Conservation (phyloP, 2,329 filamentous ascomycete species). For the Hypoxylon sp. region DNA sequence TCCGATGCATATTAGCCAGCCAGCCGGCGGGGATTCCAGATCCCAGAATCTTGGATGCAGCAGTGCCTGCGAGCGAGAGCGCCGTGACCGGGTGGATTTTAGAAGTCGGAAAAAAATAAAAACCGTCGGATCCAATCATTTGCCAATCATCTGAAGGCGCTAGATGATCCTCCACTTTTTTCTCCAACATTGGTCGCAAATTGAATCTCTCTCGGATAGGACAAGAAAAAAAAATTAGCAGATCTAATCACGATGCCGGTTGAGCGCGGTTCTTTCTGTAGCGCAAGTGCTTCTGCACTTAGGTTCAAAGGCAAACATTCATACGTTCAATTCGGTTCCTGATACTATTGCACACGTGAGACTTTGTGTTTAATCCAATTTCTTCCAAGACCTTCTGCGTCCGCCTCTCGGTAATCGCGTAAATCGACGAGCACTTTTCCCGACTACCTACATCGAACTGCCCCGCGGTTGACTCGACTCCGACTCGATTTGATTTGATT, state of each 20-base stretch:
- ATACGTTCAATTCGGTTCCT: slow-evolving; percentile 11
- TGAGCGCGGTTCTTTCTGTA: slow-evolving; percentile 27
- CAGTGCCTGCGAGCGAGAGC: background rate
- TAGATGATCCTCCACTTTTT: slow-evolving; percentile 31
- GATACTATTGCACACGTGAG: slow-evolving; percentile 10
- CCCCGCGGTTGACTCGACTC: slow-evolving; percentile 32
- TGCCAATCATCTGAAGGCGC: slow-evolving; percentile 33
- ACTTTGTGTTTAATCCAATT: slow-evolving; percentile 4
- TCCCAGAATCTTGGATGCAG: slow-evolving; percentile 25
- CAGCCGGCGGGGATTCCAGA: slow-evolving; percentile 9
- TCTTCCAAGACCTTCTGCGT: background rate
- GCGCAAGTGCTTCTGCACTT: slow-evolving; percentile 36
- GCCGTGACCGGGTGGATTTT: background rate
- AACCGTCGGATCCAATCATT: slow-evolving; percentile 37
- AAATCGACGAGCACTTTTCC: slow-evolving; percentile 27
- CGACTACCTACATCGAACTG: slow-evolving; percentile 15
- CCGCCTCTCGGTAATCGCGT: slow-evolving; percentile 30
- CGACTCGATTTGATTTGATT: slow-evolving; percentile 17
- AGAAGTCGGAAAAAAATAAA: slow-evolving; percentile 39
- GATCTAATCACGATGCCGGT: slow-evolving; percentile 41
- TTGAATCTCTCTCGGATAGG: slow-evolving; percentile 18
- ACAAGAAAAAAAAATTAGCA: slow-evolving; percentile 42
- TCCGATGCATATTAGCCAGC: background rate
- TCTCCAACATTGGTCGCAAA: slow-evolving; percentile 43
- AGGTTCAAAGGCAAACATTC: slow-evolving; percentile 21